Base-by-base conservation (phyloP, 2,329 filamentous ascomycete genomes). In the Orbilia quercus region DNA sequence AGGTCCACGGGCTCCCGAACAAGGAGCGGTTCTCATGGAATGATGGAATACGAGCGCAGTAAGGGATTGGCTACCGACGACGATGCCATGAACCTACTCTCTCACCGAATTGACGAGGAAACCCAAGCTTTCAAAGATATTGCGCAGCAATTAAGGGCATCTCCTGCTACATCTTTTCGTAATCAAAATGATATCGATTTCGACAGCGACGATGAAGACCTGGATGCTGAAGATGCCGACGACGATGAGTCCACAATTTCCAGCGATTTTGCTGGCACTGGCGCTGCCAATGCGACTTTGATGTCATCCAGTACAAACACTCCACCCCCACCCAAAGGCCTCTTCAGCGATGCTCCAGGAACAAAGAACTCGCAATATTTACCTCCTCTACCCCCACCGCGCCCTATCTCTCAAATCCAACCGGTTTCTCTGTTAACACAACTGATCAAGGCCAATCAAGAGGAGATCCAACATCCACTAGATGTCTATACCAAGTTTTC, bases 401-500 rank as follows among this genome's bases (percentile, higher is more conserved):
- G 87, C 23, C 88, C 88, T 0, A 80, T 88, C 81, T 85, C 77
- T n/a, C 69, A 76, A 45, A 67, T 78, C 9, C 76, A 76, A 16
- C 77, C 77, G 2, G 69, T 78, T 3, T 78, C 77, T 18, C 38
- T 75, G 1, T 63, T 78, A 3, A 78, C 75, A 9, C 75, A 77
- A 60, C 64, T 78, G 7, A 83, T 94, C 22, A 90, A 90, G 76
- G 89, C 88, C 28, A 91, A 90, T 79, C 87, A 89, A 76, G 85
- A 88, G 0, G 89, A 89, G 76, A 85, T 86, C 6, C 85, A 86
- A 4, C 87, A 90, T 78, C 90, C 91, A 0, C 89, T 94, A 75
- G 90, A 93, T 77, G 85, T 86, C 22, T 95, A 92, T 80, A 90
- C 90, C 0, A 86, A 89, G 14, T 84, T 91, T 38, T 91, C 89